phyloP scores from a whole-genome alignment of 192 early-diverging fungal species.

The Coemansia sp. region DNA sequence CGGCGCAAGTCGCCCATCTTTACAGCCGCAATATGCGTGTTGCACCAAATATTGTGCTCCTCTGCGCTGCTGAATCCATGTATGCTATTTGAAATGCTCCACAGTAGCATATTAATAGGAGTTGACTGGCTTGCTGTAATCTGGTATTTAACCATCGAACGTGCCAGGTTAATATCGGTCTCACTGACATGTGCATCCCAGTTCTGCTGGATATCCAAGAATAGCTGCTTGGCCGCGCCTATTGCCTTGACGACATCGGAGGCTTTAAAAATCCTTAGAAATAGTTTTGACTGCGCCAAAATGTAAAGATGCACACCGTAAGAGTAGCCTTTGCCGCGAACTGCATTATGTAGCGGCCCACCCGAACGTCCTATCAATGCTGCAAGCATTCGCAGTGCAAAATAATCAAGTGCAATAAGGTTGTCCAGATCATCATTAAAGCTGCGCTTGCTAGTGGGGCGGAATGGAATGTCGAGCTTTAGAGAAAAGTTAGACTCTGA shows the following conservation, averaged over 20 bases:
- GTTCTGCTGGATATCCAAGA: conserved; percentile 15
- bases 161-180: conserved; percentile 47
- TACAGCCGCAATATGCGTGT: conserved; percentile 27
- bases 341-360: conserved; percentile 74
- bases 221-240: conserved; percentile 18
- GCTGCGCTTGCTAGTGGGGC: conserved; percentile 13
- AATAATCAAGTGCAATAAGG: conserved; percentile 53
- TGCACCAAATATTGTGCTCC: conserved; percentile 27
- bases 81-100: conserved; percentile 14
- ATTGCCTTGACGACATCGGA: conserved; percentile 37
- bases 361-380: conserved; percentile 71
- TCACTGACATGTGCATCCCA: conserved; percentile 44
- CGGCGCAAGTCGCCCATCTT: conserved; percentile 34
- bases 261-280: conserved; percentile 38
- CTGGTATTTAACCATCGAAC: conserved; percentile 25
- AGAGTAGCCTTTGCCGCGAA: conserved; percentile 75
- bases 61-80: conserved; percentile 27
- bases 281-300: conserved; percentile 60
- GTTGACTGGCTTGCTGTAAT: conserved; percentile 16
- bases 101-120: conserved; percentile 15
- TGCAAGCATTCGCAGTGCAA: conserved; percentile 62
- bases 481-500: conserved; percentile 49
- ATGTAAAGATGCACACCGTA: conserved; percentile 67
- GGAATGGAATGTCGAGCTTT: conserved; percentile 37
- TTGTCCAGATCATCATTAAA: conserved; percentile 43